Base-by-base conservation (phyloP, 306 rosid genomes). In the Medicago ruthenica region DNA sequence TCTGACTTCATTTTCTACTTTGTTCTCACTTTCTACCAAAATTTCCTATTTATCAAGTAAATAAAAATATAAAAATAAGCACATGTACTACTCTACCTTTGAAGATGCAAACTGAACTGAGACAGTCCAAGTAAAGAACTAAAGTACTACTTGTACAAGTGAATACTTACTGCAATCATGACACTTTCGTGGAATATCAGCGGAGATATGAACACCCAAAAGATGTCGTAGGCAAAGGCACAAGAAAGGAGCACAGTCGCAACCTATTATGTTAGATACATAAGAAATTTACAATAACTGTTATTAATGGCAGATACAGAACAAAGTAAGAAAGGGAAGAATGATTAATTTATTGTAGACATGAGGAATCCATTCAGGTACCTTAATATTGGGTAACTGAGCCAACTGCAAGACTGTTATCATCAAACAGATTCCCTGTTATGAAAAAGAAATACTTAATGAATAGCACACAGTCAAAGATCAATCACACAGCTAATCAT, bases 161-260 rank as follows among this genome's bases (percentile, higher is more conserved):
- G 66, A 54, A 71, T 62, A 76, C 91, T 76, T 84, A 95, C 99
- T 75, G 87, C 77, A 85, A 95, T 89, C 98, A 95, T 95, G 71
- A 95, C 98, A 48, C 99, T 95, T 76, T 95, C 83, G 1, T 89
- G 71, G 84, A 92, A 95, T 64, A 95, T 77, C 20, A 76, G 45
- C 34, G 96, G 96, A 72, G 99, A 95, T 75, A 95, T 41, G 88
- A 95, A 95, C 65, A 95, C 99, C 99, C 98, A 95, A 84, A 95
- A 95, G 85, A 95, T 90, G 92, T 95, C 99, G 39, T 95, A 95
- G 83, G 87, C 80, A 85, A 95, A 95, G 54, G 97, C 99, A 80
- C 93, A 95, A 77, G 91, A 89, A 21, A 95, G 95, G 74, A 95
- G 97, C 75, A 92, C 97, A 2, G 99, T 92, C 66, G 99, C 99